Percentiles rank a stretch among this genome's conserved stretches.
Evolutionary conservation across 257 asterid species (phyloP).

Genomic region (Solanum chmielewskii): DNA sequence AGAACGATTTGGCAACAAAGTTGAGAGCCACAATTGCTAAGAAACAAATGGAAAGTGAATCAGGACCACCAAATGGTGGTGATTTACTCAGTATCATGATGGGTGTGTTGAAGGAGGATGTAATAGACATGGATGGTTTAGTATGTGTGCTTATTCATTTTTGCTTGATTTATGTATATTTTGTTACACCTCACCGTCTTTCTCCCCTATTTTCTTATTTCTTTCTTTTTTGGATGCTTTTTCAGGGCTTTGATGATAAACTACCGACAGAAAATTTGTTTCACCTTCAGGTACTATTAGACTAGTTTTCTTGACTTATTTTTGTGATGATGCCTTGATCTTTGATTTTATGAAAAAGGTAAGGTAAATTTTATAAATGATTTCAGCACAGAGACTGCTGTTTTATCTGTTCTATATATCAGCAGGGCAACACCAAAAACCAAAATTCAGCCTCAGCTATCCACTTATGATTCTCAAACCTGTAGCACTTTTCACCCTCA

Average conservation of each 20-base stretch:
- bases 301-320: not conserved
- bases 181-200: constrained; percentile 1
- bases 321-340: not conserved
- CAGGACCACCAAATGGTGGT: constrained; percentile 61
- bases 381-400: not conserved
- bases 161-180: constrained; percentile 1
- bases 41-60: constrained; percentile 77
- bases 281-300: constrained; percentile 76
- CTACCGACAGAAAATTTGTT: constrained; percentile 75
- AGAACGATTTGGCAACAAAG: constrained; percentile 78
- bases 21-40: constrained; percentile 89
- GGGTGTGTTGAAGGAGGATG: constrained; percentile 94
- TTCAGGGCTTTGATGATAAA: constrained; percentile 86
- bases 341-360: not conserved
- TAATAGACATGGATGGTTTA: constrained; percentile 71
- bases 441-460: not conserved
- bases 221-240: constrained; percentile 13
- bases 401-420: not conserved
- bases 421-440: not conserved
- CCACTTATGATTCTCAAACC: not conserved
- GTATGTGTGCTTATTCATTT: constrained; percentile 24
- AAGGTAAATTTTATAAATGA: not conserved
- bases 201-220: not conserved
- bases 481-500: not conserved
- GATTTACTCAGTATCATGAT: constrained; percentile 88